Base-by-base conservation (phyloP, 1,139 yeast species). In the Geotrichum cucujoidarum region DNA sequence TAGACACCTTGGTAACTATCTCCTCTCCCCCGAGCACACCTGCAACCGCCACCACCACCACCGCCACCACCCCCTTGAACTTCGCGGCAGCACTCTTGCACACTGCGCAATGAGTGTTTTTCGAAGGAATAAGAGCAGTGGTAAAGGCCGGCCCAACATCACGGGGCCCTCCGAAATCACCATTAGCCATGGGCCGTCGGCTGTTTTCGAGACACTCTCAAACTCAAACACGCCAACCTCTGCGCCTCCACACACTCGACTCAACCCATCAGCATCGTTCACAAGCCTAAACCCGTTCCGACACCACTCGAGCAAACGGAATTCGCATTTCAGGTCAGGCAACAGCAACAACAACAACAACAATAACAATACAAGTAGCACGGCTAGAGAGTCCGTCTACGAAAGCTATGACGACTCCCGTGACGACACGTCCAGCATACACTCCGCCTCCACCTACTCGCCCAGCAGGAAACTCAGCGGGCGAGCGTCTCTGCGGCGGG, bases 141-240 rank as follows among this genome's bases (percentile, higher is more conserved):
- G 35, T 30, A 24, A 42, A 29, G 45, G 45, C 16, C 36, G 40
- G 11, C 40, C 17, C 4, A 35, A 35, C 32, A 25, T 36, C 27
- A 29, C 40, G 14, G 35, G 47, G 35, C 27, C 47, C 11, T 16
- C 47, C 14, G 42, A 38, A 14, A 33, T 22, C 25, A 39, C 43
- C 34, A 39, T 39, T 25, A 39, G 30, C 22, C 43, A 39, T 30
- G 43, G 43, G 14, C 43, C 43, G 5, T 39, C 43, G 10, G 29
- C 43, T 4, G 17, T 39, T 11, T 35, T 39, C 24, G 43, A 39
- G 24, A 39, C 43, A n/a, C 14, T 39, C 13, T 31, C 22, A 18
- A 39, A 39, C 34, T 39, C 43, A 39, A 39, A 37, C 17, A 36
- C 48, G 10, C 41, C 38, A 13, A 39, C 34, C 6, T n/a, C 43